Conservation (phyloP, 805 yeast genomes). For the Schwanniomyces polymorphus region DNA sequence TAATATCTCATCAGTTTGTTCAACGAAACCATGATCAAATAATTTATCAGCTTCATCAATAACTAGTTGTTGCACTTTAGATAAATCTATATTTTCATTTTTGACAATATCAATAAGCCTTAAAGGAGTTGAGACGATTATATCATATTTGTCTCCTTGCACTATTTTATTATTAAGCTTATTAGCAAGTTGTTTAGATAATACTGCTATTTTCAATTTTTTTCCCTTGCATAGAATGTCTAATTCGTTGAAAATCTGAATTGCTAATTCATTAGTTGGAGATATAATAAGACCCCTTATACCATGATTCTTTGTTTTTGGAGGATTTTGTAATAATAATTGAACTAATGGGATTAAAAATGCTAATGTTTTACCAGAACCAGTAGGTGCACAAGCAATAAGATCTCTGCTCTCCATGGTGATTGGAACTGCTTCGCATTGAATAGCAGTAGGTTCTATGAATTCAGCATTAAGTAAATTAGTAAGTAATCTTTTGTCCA, state of each 20-base stretch:
- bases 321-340: slow-evolving; percentile 22
- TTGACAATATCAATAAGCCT: slow-evolving; percentile 79
- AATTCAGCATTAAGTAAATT: slow-evolving; percentile 73
- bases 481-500: slow-evolving; percentile 56
- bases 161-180: slow-evolving; percentile 65
- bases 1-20: slow-evolving; percentile 86
- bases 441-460: slow-evolving; percentile 89
- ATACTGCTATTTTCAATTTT: slow-evolving; percentile 57
- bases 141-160: slow-evolving; percentile 65
- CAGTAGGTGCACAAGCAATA: slow-evolving; percentile 96
- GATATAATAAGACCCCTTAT: slow-evolving; percentile 79
- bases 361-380: slow-evolving; percentile 96
- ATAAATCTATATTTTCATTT: slow-evolving; percentile 57
- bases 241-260: slow-evolving; percentile 76
- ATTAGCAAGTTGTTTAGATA: slow-evolving; percentile 70
- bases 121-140: slow-evolving; percentile 84
- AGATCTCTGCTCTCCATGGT: slow-evolving; percentile 70
- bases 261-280: slow-evolving; percentile 93
- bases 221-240: slow-evolving; percentile 56
- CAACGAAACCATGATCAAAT: slow-evolving; percentile 82
- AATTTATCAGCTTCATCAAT: slow-evolving; percentile 96
- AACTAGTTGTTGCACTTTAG: slow-evolving; percentile 69
- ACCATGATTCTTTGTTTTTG: slow-evolving; percentile 42
- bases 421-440: slow-evolving; percentile 84
- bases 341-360: slow-evolving; percentile 83